phyloP scores from a whole-genome alignment of 257 asterid genomes.

The Linaria vulgaris region DNA sequence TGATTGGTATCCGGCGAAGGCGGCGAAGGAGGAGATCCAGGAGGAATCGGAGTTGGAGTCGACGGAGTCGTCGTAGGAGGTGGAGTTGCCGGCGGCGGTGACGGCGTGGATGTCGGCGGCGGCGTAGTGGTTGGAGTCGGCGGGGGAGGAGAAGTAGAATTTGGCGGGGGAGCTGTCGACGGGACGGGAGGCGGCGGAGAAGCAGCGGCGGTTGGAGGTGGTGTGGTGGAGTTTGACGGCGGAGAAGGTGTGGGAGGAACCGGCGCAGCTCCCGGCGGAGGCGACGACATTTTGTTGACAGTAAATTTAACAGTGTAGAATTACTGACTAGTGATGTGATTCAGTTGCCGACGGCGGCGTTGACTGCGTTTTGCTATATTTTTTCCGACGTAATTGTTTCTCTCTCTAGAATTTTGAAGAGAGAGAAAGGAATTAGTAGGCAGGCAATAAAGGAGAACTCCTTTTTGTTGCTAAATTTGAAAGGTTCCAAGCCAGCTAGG shows the following conservation, averaged over 20 bases:
- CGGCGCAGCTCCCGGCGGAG: slow-evolving; percentile 57
- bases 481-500: slow-evolving; percentile 6
- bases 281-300: slow-evolving; percentile 37
- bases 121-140: slow-evolving; percentile 33
- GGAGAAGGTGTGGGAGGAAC: slow-evolving; percentile 37
- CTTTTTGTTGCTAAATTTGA: background rate
- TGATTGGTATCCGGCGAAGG: slow-evolving; percentile 29
- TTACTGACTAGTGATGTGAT: too few relatives aligned
- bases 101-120: slow-evolving; percentile 25
- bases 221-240: slow-evolving; percentile 37
- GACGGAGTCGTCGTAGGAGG: slow-evolving; percentile 28
- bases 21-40: slow-evolving; percentile 28
- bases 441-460: slow-evolving; percentile 4
- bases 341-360: background rate
- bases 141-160: slow-evolving; percentile 37
- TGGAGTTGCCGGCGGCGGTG: slow-evolving; percentile 30
- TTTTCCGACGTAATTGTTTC: background rate
- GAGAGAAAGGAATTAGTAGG: slow-evolving; percentile 18
- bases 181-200: slow-evolving; percentile 43
- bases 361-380: background rate
- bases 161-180: slow-evolving; percentile 15
- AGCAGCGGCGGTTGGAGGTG: slow-evolving; percentile 36
- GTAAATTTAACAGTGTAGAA: background rate
- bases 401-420: background rate
- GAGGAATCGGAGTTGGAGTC: slow-evolving; percentile 31